Evolutionary conservation across 2,329 filamentous ascomycete species (phyloP).

Genomic region (Arthrobotrys megalospora): DNA sequence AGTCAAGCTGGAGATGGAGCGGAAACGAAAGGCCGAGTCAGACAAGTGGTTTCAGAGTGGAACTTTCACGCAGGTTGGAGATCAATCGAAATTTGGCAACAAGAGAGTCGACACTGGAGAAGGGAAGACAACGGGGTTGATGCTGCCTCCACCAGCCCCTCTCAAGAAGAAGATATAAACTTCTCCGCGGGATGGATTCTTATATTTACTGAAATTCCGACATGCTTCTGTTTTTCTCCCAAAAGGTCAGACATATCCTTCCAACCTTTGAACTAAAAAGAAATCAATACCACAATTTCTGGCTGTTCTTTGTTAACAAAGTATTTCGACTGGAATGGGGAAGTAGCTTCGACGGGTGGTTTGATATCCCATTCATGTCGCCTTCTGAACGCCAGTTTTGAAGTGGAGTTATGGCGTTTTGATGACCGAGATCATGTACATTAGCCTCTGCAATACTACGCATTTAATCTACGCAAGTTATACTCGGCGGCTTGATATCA

Average conservation of each 20-base stretch:
- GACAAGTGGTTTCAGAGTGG: constrained; percentile 97
- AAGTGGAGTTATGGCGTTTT: constrained; percentile 52
- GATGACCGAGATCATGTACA: constrained; percentile 40
- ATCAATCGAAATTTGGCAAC: constrained; percentile 77
- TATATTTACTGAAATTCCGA: constrained; percentile 6
- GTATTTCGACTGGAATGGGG: constrained; percentile 34
- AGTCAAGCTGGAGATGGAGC: constrained; percentile 85
- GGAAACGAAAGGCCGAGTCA: constrained; percentile 93
- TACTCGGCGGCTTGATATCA: neutral
- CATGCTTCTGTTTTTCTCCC: constrained; percentile 13
- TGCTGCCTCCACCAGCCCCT: constrained; percentile 63
- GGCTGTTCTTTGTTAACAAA: constrained; percentile 62
- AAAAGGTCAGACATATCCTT: constrained; percentile 61
- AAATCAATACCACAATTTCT: constrained; percentile 42
- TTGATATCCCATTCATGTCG: neutral
- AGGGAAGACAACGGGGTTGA: constrained; percentile 69
- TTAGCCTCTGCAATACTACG: constrained; percentile 23
- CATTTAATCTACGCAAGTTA: constrained; percentile 13
- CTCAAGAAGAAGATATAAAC: constrained; percentile 60
- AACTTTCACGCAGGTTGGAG: constrained; percentile 90
- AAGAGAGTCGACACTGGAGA: constrained; percentile 81
- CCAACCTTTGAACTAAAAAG: constrained; percentile 42
- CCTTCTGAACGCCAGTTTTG: constrained; percentile 10
- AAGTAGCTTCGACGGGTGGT: constrained; percentile 41
- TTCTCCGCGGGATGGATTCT: neutral